phyloP scores from a whole-genome alignment of 1,139 yeast species.

The Casaregolazyma suthepensis region DNA sequence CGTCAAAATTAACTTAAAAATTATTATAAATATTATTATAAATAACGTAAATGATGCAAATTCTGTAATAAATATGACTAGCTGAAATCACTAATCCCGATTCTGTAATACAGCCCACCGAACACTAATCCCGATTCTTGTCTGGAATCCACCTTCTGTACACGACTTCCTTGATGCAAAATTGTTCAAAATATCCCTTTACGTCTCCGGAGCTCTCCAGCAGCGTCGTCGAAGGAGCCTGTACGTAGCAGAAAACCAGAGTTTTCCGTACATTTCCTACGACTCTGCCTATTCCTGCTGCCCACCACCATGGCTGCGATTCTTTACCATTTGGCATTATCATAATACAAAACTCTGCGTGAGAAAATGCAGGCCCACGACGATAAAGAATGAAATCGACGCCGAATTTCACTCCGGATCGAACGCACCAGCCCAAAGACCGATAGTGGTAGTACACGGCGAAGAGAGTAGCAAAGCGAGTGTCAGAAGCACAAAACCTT shows the following conservation, averaged over 20 bases:
- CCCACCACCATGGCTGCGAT: constrained; percentile 49
- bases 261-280: constrained; percentile 83
- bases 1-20: neutral
- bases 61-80: neutral
- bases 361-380: constrained; percentile 92
- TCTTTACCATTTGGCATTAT: constrained; percentile 40
- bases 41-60: constrained; percentile 1
- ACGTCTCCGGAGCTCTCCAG: constrained; percentile 19
- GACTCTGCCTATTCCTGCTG: constrained; percentile 68
- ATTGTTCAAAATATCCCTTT: constrained; percentile 36
- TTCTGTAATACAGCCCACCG: constrained; percentile 8
- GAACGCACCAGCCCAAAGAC: constrained; percentile 90
- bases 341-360: constrained; percentile 74
- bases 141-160: constrained; percentile 82
- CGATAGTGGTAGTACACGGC: constrained; percentile 82
- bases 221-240: constrained; percentile 37
- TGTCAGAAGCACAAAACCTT: constrained; percentile 12
- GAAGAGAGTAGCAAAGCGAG: constrained; percentile 40
- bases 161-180: constrained; percentile 55
- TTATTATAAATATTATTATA: neutral
- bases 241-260: constrained; percentile 62
- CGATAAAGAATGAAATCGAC: constrained; percentile 73
- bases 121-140: constrained; percentile 59
- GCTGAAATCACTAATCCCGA: neutral
- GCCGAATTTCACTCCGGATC: constrained; percentile 89